These are phyloP conservation scores for Penicillium nucicola DNA, from an alignment of 495 filamentous ascomycete genomes.

Conservation along the genomic window DNA sequence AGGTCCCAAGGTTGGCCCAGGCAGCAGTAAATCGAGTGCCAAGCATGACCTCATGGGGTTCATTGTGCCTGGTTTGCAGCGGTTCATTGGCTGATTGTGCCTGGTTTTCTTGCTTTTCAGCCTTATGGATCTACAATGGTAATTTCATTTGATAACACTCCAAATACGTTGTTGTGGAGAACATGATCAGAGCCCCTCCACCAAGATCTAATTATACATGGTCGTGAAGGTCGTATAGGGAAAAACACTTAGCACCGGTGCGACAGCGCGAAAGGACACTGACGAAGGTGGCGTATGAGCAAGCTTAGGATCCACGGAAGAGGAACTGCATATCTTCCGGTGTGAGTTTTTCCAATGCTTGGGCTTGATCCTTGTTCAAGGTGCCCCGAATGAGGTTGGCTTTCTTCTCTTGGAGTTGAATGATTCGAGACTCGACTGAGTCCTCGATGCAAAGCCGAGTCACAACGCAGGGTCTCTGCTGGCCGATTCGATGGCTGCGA, in stretches of 20 bases:
- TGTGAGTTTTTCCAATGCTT: slow-evolving; percentile 83
- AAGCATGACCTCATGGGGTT: background rate
- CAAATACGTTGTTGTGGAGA: too few species aligned
- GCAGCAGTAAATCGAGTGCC: background rate
- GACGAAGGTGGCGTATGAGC: slow-evolving; percentile 2
- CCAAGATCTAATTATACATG: background rate
- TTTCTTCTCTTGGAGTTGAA: slow-evolving; percentile 95
- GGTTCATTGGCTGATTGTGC: background rate
- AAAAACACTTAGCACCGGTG: too few species aligned
- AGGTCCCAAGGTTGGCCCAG: background rate
- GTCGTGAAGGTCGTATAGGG: background rate
- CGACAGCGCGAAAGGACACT: background rate
- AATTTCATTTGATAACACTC: too few species aligned
- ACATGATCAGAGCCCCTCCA: too few species aligned
- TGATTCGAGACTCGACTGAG: slow-evolving; percentile 91
- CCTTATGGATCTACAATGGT: too few species aligned
- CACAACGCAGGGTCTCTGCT: slow-evolving; percentile 89
- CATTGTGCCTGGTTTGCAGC: too few species aligned
- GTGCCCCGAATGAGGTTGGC: slow-evolving; percentile 93
- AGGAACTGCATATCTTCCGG: slow-evolving; percentile 92
- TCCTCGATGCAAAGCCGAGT: slow-evolving; percentile 93
- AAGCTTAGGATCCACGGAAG: slow-evolving; percentile 64
- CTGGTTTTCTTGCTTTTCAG: too few species aligned
- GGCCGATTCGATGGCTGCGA: slow-evolving; percentile 94
- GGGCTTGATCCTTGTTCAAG: slow-evolving; percentile 80